A percentile compares a stretch with the other conserved stretches of the same genome.
These are phyloP conservation scores for Debaryomyces coudertii DNA, from an alignment of 1,139 yeast species.

Conservation along the genomic window DNA sequence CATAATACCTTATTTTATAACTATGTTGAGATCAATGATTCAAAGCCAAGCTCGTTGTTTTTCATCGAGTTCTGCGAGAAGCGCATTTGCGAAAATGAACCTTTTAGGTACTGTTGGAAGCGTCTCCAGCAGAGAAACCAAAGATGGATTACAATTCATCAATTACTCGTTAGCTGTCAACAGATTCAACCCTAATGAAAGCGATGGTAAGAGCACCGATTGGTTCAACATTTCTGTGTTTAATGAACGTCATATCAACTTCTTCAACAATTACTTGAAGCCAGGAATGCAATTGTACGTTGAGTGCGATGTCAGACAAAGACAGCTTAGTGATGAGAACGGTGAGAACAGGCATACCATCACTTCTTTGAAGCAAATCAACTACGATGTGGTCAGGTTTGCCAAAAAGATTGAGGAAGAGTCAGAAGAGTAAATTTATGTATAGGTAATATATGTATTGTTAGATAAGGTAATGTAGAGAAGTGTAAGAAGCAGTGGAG, in stretches of 20 bases:
- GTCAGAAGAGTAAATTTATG: slow-evolving; percentile 12
- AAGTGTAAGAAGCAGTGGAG: not conserved
- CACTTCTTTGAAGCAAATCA: slow-evolving; percentile 39
- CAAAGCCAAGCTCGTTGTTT: slow-evolving; percentile 31
- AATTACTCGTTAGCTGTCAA: slow-evolving; percentile 50
- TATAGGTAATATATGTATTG: slow-evolving; percentile 7
- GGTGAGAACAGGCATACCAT: slow-evolving; percentile 35
- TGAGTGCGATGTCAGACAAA: slow-evolving; percentile 45
- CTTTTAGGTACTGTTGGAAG: slow-evolving; percentile 48
- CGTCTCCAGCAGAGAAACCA: slow-evolving; percentile 42
- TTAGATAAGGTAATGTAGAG: not conserved
- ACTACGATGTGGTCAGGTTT: slow-evolving; percentile 43
- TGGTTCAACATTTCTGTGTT: slow-evolving; percentile 50
- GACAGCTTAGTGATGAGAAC: slow-evolving; percentile 37
- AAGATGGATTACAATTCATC: slow-evolving; percentile 41
- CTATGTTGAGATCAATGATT: slow-evolving; percentile 33
- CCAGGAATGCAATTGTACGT: slow-evolving; percentile 48
- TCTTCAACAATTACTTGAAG: slow-evolving; percentile 43
- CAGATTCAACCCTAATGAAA: slow-evolving; percentile 37
- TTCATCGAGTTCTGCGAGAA: slow-evolving; percentile 34
- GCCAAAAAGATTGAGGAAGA: slow-evolving; percentile 34
- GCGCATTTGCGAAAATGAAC: slow-evolving; percentile 46
- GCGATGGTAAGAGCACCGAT: slow-evolving; percentile 36
- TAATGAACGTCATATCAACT: slow-evolving; percentile 40
- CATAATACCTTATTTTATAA: slow-evolving; percentile 9